Evolutionary conservation across 148 eudicot genomes (phyloP).

Genomic region (Hydrangea macrophylla): DNA sequence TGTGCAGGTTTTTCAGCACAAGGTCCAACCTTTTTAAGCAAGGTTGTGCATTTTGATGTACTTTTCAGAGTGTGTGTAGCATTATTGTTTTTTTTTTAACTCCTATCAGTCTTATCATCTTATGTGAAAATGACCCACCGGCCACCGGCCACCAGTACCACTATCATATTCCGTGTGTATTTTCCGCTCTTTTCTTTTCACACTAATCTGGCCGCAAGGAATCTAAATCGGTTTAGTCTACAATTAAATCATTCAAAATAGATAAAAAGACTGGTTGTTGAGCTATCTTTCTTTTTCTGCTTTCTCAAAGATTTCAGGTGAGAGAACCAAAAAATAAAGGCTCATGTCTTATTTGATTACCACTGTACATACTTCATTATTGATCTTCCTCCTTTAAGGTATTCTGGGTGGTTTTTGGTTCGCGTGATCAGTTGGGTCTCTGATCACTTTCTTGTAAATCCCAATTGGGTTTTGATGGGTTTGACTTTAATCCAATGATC

Average conservation of each 20-base stretch:
- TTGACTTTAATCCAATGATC: neutral
- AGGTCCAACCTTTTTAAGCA: too few species aligned
- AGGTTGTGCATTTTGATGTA: too few species aligned
- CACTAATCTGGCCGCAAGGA: neutral
- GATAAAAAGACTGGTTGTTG: neutral
- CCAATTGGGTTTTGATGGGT: slow-evolving; percentile 3
- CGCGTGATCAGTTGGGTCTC: neutral
- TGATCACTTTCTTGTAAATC: neutral
- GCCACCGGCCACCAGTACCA: too few species aligned
- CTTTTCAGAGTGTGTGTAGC: too few species aligned
- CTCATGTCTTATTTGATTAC: neutral
- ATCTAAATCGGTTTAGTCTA: neutral
- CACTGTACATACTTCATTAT: neutral
- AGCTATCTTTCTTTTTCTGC: neutral
- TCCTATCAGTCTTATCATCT: too few species aligned
- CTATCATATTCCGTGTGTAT: too few species aligned
- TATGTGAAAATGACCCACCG: neutral
- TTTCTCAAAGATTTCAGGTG: slow-evolving; percentile 7
- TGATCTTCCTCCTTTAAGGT: neutral
- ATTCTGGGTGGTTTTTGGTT: slow-evolving; percentile 4
- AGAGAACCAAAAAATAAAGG: neutral
- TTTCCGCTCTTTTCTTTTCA: neutral
- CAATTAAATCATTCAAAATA: neutral
- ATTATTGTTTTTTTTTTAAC: too few species aligned
- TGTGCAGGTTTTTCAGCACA: too few species aligned